Conservation (phyloP, 169 alveolate species). For the Plasmodium sp. region DNA sequence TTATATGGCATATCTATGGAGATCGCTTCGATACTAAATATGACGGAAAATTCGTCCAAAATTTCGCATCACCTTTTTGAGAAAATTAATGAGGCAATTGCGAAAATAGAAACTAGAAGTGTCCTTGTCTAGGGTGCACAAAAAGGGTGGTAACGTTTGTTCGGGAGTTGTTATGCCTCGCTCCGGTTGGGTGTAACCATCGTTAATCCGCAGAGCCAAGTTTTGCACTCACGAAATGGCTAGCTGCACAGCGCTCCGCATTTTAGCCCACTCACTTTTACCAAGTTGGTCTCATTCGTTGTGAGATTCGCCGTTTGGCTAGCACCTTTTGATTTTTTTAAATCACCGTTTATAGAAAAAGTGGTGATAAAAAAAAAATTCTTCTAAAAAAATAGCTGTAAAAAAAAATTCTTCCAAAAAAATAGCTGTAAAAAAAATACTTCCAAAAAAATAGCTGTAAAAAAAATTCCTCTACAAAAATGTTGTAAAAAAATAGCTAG, state of each 20-base stretch:
- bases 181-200: not conserved
- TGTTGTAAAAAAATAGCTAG: not conserved
- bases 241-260: not conserved
- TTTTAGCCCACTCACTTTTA: not conserved
- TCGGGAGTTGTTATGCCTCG: not conserved
- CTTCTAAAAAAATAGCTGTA: not conserved
- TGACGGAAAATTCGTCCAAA: slow-evolving; percentile 51
- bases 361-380: slow-evolving; percentile 7
- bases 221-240: not conserved
- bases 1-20: slow-evolving; percentile 67
- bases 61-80: slow-evolving; percentile 59
- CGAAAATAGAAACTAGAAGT: slow-evolving; percentile 30
- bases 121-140: not conserved
- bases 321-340: not conserved
- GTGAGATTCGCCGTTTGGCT: not conserved
- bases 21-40: slow-evolving; percentile 59
- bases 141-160: not conserved
- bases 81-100: slow-evolving; percentile 53
- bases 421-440: not conserved
- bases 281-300: not conserved
- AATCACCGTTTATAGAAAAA: not conserved
- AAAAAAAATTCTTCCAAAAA: not conserved
- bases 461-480: not conserved
- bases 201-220: not conserved
- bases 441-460: not conserved